Conservation (phyloP, 495 filamentous ascomycete genomes). For the Aspergillus avenaceus region DNA sequence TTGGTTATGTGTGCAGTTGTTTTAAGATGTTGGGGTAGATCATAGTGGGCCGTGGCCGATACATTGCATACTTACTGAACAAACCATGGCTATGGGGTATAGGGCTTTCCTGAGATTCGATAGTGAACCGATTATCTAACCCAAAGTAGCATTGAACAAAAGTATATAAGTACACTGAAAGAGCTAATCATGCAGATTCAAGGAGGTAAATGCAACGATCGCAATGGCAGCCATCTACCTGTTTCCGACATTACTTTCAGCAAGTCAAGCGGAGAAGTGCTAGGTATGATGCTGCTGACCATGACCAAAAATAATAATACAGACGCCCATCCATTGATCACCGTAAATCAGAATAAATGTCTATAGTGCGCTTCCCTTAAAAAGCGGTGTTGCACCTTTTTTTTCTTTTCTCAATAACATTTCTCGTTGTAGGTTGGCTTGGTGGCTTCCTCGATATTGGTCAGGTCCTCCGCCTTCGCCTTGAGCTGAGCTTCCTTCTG, state of each 20-base stretch:
- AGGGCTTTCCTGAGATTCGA: background rate
- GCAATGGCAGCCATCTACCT: background rate
- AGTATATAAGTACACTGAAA: slow-evolving; percentile 40
- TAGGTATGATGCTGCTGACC: slow-evolving; percentile 16
- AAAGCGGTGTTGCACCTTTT: background rate
- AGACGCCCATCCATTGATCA: slow-evolving; percentile 20
- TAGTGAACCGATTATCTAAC: background rate
- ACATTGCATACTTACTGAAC: too few relatives aligned
- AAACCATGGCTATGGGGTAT: background rate
- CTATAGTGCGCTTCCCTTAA: background rate
- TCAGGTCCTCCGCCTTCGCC: slow-evolving; percentile 26
- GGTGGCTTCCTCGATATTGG: slow-evolving; percentile 35
- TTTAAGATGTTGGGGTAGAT: background rate
- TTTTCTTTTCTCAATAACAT: slow-evolving; percentile 17
- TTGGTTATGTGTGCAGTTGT: background rate
- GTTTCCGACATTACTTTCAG: background rate
- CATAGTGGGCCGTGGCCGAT: background rate
- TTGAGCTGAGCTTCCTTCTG: slow-evolving; percentile 34
- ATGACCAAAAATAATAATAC: slow-evolving; percentile 22
- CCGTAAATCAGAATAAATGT: slow-evolving; percentile 3
- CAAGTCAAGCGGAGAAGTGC: slow-evolving; percentile 1
- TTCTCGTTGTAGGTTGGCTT: slow-evolving; percentile 33
- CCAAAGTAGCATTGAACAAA: slow-evolving; percentile 23
- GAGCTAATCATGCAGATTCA: slow-evolving; percentile 23
- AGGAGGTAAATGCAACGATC: slow-evolving; percentile 15